These are phyloP conservation scores for Solanum piurae DNA, from an alignment of 257 asterid species.

Conservation along the genomic window DNA sequence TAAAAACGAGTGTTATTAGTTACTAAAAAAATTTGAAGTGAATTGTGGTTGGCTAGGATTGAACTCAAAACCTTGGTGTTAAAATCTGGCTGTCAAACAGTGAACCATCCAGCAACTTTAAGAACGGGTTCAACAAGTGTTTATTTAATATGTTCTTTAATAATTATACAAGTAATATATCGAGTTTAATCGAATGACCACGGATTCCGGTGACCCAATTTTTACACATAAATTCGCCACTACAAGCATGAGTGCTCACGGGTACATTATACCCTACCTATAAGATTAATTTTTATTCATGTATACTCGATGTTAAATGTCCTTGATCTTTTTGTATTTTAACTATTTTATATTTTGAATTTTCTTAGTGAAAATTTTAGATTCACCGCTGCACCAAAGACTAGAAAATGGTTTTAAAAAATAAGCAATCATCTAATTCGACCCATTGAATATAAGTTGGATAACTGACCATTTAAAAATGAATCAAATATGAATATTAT, in stretches of 20 bases:
- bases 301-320: neutral
- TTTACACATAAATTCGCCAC: no score
- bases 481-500: neutral
- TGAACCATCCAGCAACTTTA: no score
- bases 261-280: accelerated
- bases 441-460: neutral
- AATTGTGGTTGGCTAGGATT: no score
- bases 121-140: no score
- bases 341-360: neutral
- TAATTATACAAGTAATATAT: no score
- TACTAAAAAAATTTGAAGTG: no score
- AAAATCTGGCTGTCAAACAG: no score
- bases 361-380: neutral
- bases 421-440: neutral
- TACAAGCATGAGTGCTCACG: neutral
- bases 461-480: neutral
- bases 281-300: neutral
- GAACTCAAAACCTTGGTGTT: no score
- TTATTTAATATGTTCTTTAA: no score
- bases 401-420: neutral
- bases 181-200: no score
- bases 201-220: no score
- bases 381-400: neutral
- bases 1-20: no score
- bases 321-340: neutral